phyloP scores from a whole-genome alignment of 2,329 filamentous ascomycete genomes.

The Xylariaceae sp. region DNA sequence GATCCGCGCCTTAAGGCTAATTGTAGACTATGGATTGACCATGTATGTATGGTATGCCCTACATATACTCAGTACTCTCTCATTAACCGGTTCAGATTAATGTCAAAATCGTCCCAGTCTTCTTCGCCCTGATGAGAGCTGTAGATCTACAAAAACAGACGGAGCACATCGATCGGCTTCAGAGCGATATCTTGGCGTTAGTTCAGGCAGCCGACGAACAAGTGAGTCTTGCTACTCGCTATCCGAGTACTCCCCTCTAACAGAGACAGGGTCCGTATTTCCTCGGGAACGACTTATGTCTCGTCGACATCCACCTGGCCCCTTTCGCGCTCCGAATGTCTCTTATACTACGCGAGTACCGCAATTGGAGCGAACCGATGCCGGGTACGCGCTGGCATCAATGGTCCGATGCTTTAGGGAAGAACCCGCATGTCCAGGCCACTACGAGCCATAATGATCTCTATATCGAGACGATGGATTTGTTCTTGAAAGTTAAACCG shows the following conservation, averaged over 20 bases:
- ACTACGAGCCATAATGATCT: constrained; percentile 60
- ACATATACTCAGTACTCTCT: not conserved
- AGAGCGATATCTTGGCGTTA: constrained; percentile 53
- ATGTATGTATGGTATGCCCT: constrained; percentile 47
- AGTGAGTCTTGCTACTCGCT: no score
- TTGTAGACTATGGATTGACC: constrained; percentile 74
- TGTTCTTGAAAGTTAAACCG: constrained; percentile 29
- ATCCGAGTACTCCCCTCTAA: constrained; percentile 3
- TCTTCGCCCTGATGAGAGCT: constrained; percentile 68
- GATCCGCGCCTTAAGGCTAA: constrained; percentile 64
- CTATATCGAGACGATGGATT: constrained; percentile 54
- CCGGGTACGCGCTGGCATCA: constrained; percentile 59
- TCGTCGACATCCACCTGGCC: constrained; percentile 71
- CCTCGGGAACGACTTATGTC: constrained; percentile 43
- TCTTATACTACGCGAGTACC: constrained; percentile 59
- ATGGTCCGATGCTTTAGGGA: constrained; percentile 67
- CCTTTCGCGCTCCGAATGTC: constrained; percentile 67
- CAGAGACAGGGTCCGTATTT: constrained; percentile 61
- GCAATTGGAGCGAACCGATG: constrained; percentile 61
- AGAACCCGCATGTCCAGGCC: constrained; percentile 54
- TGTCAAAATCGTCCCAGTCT: constrained; percentile 66
- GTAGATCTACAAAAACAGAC: constrained; percentile 55
- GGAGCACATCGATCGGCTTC: constrained; percentile 55
- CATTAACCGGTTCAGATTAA: constrained; percentile 55
- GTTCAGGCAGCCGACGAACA: constrained; percentile 46